phyloP scores from a whole-genome alignment of 371 early-diverging fungal genomes.

The Rhizopus stolonifer region DNA sequence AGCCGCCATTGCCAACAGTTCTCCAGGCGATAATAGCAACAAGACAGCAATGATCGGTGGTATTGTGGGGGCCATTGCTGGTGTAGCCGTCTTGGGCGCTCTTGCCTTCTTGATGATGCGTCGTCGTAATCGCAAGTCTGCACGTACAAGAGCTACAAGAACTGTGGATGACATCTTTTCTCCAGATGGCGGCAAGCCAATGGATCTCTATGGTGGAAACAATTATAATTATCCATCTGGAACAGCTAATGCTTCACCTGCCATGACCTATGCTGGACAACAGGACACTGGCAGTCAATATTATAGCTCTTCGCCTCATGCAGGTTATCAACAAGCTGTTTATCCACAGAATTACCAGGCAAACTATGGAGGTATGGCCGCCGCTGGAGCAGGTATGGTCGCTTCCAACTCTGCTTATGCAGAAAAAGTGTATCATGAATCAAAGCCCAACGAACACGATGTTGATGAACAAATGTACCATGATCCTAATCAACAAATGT shows the following conservation, averaged over 20 bases:
- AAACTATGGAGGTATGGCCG: not conserved
- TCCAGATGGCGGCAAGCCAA: conserved; percentile 11
- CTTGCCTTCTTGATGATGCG: conserved; percentile 5
- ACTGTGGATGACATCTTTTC: conserved; percentile 27
- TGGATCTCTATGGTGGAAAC: not conserved
- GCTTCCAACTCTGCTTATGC: not conserved
- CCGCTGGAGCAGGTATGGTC: not conserved
- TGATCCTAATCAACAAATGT: conserved; percentile 3
- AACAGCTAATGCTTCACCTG: conserved; percentile 2
- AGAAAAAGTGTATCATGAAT: conserved; percentile 6
- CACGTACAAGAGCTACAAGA: conserved; percentile 18
- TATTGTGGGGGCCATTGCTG: conserved; percentile 3
- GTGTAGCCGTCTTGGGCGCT: not conserved
- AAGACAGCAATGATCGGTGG: conserved; percentile 3
- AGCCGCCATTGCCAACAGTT: not conserved
- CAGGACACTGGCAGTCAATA: not conserved
- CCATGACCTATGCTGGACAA: conserved; percentile 5
- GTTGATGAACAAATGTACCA: conserved; percentile 5
- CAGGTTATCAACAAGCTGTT: not conserved
- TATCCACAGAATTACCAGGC: not conserved
- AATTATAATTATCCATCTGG: not conserved
- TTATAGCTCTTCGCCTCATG: not conserved
- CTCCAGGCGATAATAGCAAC: not conserved
- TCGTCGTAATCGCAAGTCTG: not conserved
- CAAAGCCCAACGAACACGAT: conserved; percentile 6